phyloP scores from a whole-genome alignment of 23 red algal genomes.

The Gracilariopsis chorda region DNA sequence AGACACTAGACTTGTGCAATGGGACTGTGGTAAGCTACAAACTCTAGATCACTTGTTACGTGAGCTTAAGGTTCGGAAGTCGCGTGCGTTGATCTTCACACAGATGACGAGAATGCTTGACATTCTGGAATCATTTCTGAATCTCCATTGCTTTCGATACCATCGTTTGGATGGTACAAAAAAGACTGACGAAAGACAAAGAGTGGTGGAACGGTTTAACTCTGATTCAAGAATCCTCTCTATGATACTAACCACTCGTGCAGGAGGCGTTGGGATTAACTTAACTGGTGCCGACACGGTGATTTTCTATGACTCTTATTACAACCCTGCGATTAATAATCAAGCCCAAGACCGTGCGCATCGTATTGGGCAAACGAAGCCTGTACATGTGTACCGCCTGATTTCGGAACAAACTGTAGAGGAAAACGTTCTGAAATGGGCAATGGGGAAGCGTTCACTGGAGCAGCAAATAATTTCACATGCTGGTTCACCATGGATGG shows the following conservation, averaged over 20 bases:
- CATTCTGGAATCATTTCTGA: slow-evolving; percentile 90
- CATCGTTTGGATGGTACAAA: slow-evolving; percentile 90
- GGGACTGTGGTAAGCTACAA: slow-evolving; percentile 98
- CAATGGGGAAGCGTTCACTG: slow-evolving; percentile 76
- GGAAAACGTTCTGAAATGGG: slow-evolving; percentile 84
- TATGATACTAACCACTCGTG: slow-evolving; percentile 88
- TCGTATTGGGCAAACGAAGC: slow-evolving; percentile 94
- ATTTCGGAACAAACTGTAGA: slow-evolving; percentile 90
- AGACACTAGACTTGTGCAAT: slow-evolving; percentile 87
- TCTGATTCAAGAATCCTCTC: slow-evolving; percentile 74
- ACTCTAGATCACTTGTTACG: slow-evolving; percentile 62
- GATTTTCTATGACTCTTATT: slow-evolving; percentile 96
- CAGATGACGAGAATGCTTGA: slow-evolving; percentile 97
- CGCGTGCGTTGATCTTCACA: slow-evolving; percentile 92
- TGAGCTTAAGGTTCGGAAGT: slow-evolving; percentile 53
- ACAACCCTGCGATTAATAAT: slow-evolving; percentile 94
- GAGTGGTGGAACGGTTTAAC: slow-evolving; percentile 91
- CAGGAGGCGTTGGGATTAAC: slow-evolving; percentile 92
- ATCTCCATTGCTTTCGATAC: slow-evolving; percentile 75
- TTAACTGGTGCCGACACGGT: slow-evolving; percentile 94
- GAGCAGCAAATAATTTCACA: slow-evolving; percentile 79
- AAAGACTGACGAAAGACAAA: slow-evolving; percentile 79
- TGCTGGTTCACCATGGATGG: slow-evolving; percentile 63
- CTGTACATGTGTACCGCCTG: slow-evolving; percentile 84
- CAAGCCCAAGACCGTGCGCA: slow-evolving; percentile 98